Evolutionary conservation across 1,284 basidiomycete species (phyloP), one percentile per base, ranked within the genome.

Genomic region (Serendipita sp.): DNA sequence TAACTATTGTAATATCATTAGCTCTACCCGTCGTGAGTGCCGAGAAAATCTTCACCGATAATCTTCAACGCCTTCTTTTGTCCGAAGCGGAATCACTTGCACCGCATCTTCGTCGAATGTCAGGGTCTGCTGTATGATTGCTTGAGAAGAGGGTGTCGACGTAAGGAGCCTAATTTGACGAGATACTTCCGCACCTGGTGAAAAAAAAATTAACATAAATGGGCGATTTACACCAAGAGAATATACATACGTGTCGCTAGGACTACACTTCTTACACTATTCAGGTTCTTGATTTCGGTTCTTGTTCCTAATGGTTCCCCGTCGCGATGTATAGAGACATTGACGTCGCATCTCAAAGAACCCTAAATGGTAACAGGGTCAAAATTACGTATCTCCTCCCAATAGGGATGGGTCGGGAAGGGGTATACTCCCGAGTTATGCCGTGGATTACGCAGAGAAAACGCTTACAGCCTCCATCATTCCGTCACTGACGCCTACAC

Each of bases 281-380:
- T 98, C 63, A 99, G 78, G 70, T 99, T 99, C 76, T 99, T 99
- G 70, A 99, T 85, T 74, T 99, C 96, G 70, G 93, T 96, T 17
- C 96, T 84, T 0, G 88, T 93, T 0, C 93, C 93, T 12, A 76
- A 83, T 0, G 82, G 76, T 29, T 81, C 75, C 10, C 85, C 85
- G 32, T 75, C 70, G 49, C 79, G 78, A 68, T 90, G 87, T 1
- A 96, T 82, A 1, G 94, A 98, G 1, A 99, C 88, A 70, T 99
- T 99, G 42, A 94, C 91, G 71, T 99, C 95, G 68, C 94, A 95
- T 38, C 95, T 82, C 38, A 99, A 76, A 6, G 92, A 95, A 1
- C 93, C 93, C 92, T 95, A 62, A 62, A 66, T 30, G 63, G 62
- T 60, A 44, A 41, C 2, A 2, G n/a, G 62, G 29, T 60, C 38